These are phyloP conservation scores for Priceomyces medius DNA, from an alignment of 805 yeast species.

Conservation along the genomic window DNA sequence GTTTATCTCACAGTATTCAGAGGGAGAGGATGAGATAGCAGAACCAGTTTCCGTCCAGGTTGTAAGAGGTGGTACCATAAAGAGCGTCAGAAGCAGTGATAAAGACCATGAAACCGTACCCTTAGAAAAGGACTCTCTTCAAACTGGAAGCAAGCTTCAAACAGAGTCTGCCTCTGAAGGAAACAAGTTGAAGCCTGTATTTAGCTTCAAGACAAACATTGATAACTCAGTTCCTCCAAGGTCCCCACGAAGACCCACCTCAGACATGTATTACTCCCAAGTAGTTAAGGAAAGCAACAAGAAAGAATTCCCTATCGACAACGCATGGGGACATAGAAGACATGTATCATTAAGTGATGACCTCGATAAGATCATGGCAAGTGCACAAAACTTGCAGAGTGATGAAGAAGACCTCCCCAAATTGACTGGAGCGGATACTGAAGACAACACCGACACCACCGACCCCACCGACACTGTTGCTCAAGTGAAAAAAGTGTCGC, in stretches of 20 bases:
- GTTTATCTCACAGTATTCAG: constrained; percentile 22
- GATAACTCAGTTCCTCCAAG: constrained; percentile 40
- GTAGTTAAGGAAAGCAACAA: constrained; percentile 2
- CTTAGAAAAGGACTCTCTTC: not conserved
- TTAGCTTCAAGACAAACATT: constrained; percentile 31
- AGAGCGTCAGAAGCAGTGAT: not conserved
- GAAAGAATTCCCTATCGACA: constrained; percentile 9
- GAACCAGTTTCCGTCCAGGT: constrained; percentile 23
- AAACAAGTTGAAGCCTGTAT: constrained; percentile 21
- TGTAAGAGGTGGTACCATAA: constrained; percentile 14
- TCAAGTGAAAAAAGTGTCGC: not conserved
- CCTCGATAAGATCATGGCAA: constrained; percentile 38
- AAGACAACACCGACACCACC: too few relatives aligned
- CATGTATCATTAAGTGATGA: constrained; percentile 33
- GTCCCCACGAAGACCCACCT: constrained; percentile 37
- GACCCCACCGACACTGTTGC: constrained; percentile 5
- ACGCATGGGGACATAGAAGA: constrained; percentile 9
- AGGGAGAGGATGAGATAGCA: constrained; percentile 15
- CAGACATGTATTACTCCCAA: constrained; percentile 16
- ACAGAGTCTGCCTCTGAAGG: constrained; percentile 4
- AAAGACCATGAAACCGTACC: not conserved
- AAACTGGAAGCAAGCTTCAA: constrained; percentile 12
- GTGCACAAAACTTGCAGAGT: constrained; percentile 17
- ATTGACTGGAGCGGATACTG: too few relatives aligned
- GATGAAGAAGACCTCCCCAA: constrained; percentile 1